Percentiles rank a stretch among this genome's conserved stretches.
Evolutionary conservation across 2,329 filamentous ascomycete genomes (phyloP).

Genomic region (Huntiella moniliformis): DNA sequence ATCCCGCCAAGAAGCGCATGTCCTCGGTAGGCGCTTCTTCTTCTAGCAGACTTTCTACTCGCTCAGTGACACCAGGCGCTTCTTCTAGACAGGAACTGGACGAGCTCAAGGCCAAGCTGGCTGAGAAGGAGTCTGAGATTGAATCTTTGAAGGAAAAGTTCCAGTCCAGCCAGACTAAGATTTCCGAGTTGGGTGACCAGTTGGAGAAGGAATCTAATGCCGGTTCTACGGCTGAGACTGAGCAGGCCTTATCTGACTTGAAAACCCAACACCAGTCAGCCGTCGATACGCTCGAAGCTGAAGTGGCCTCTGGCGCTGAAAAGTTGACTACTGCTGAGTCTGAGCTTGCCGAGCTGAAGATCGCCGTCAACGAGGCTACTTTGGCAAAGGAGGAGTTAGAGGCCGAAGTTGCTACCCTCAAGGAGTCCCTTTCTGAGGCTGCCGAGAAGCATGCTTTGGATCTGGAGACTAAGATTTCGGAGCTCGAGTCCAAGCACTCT

Average conservation of each 20-base stretch:
- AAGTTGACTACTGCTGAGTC: conserved; percentile 33
- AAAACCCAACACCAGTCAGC: conserved; percentile 32
- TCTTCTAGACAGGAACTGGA: conserved; percentile 36
- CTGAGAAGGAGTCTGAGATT: conserved; percentile 38
- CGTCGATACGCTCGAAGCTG: conserved; percentile 26
- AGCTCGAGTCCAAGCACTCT: conserved; percentile 28
- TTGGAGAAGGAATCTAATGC: conserved; percentile 25
- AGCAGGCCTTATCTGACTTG: conserved; percentile 25
- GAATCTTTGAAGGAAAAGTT: conserved; percentile 38
- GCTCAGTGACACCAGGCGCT: conserved; percentile 17
- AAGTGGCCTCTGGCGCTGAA: conserved; percentile 29
- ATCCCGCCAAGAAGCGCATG: conserved; percentile 38
- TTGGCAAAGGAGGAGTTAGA: conserved; percentile 30
- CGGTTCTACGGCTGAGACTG: conserved; percentile 24
- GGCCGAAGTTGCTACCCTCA: conserved; percentile 28
- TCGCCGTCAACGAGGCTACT: conserved; percentile 29
- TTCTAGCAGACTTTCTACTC: conserved; percentile 20
- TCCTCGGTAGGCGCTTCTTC: conserved; percentile 27
- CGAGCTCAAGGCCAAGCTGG: conserved; percentile 39
- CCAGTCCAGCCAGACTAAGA: conserved; percentile 33
- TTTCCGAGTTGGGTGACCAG: conserved; percentile 34
- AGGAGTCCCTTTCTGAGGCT: conserved; percentile 32
- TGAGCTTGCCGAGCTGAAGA: conserved; percentile 31
- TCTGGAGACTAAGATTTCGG: conserved; percentile 23
- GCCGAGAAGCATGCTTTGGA: conserved; percentile 29